Evolutionary conservation across 73 alveolate genomes (phyloP).

Genomic region (Stentor coeruleus): DNA sequence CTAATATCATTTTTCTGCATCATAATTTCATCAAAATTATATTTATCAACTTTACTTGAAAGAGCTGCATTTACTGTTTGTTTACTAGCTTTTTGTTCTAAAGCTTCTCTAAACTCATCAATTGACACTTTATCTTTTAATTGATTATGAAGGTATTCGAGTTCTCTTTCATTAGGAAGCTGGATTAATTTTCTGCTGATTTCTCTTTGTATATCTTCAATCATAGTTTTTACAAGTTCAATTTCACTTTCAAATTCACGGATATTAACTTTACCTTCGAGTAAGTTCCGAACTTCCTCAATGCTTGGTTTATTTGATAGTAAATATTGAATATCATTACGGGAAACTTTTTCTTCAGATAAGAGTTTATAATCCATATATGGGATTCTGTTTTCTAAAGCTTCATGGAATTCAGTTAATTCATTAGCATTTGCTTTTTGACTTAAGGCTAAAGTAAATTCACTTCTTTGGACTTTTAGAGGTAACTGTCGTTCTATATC

Average conservation of each 20-base stretch:
- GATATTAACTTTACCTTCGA: constrained; percentile 70
- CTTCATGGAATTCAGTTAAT: constrained; percentile 57
- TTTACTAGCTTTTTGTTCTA: constrained; percentile 61
- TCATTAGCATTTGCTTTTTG: constrained; percentile 57
- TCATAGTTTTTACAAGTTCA: constrained; percentile 6
- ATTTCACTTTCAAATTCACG: constrained; percentile 61
- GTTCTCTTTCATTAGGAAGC: not conserved
- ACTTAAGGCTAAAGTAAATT: constrained; percentile 24
- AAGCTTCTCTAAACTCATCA: constrained; percentile 64
- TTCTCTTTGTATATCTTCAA: not conserved
- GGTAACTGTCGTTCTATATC: constrained; percentile 59
- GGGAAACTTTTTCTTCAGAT: constrained; percentile 45
- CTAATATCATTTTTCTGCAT: not conserved
- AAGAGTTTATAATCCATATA: constrained; percentile 39
- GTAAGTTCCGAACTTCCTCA: constrained; percentile 61
- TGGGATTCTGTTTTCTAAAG: constrained; percentile 41
- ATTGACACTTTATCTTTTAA: constrained; percentile 26
- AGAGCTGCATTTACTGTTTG: not conserved
- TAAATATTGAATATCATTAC: constrained; percentile 40
- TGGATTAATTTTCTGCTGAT: not conserved
- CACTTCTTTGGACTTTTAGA: constrained; percentile 47
- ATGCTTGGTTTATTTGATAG: constrained; percentile 37
- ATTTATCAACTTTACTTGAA: not conserved
- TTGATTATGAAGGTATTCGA: not conserved
- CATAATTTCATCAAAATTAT: not conserved